A percentile compares a stretch with the other conserved stretches of the same genome.
phyloP scores from a whole-genome alignment of 192 early-diverging fungal genomes.

The Coemansia sp. region DNA sequence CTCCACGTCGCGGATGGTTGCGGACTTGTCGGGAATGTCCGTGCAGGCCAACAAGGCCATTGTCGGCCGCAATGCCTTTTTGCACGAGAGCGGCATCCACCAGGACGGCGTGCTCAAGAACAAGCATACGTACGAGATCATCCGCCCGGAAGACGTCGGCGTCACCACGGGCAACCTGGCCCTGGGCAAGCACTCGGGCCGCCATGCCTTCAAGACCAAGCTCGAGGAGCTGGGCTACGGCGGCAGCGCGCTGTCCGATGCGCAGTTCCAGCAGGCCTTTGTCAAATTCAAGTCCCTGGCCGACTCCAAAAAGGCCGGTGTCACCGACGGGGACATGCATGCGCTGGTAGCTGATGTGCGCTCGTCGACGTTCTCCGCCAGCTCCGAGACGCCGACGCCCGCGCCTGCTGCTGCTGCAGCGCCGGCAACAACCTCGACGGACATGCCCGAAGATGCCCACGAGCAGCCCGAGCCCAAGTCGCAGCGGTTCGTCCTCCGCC shows the following conservation, averaged over 20 bases:
- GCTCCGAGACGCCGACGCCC: background rate
- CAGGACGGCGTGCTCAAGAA: slow-evolving; percentile 98
- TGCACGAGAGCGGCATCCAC: slow-evolving; percentile 98
- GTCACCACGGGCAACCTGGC: slow-evolving; percentile 81
- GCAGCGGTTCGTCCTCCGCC: slow-evolving; percentile 61
- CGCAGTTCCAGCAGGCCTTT: slow-evolving; percentile 80
- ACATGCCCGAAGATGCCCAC: slow-evolving; percentile 2
- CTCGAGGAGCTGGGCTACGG: slow-evolving; percentile 74
- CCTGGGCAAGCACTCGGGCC: slow-evolving; percentile 95
- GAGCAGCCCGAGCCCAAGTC: slow-evolving; percentile 5
- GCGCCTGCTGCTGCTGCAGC: background rate
- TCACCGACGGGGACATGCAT: slow-evolving; percentile 86
- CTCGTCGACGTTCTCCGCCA: slow-evolving; percentile 21
- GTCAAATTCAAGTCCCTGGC: slow-evolving; percentile 86
- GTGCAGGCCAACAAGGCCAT: slow-evolving; percentile 98
- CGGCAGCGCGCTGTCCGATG: slow-evolving; percentile 56
- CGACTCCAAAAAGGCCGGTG: slow-evolving; percentile 81
- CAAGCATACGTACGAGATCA: slow-evolving; percentile 95
- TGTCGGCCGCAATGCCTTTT: slow-evolving; percentile 94
- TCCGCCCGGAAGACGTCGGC: slow-evolving; percentile 88
- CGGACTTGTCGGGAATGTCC: slow-evolving; percentile 86
- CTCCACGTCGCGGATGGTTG: slow-evolving; percentile 85
- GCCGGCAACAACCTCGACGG: background rate
- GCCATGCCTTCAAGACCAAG: slow-evolving; percentile 85
- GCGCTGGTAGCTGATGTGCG: slow-evolving; percentile 82